phyloP scores from a whole-genome alignment of 352 stramenopile genomes.

The Pythium phragmitis region DNA sequence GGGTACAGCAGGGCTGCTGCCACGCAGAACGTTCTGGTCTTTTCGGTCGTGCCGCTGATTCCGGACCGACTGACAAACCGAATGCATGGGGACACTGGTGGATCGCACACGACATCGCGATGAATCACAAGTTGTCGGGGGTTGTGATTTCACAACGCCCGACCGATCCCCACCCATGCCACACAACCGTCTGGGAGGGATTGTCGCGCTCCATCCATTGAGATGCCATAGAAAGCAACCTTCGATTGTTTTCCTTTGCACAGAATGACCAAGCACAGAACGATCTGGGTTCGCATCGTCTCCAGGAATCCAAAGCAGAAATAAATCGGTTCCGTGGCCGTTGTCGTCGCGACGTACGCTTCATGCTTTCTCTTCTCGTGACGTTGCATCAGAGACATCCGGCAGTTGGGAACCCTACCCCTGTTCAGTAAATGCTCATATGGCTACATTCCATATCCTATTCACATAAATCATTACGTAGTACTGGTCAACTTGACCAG shows the following conservation, averaged over 20 bases:
- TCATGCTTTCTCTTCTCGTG: not conserved
- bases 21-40: not conserved
- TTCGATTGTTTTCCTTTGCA: not conserved
- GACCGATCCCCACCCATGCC: not conserved
- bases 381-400: slow-evolving; percentile 5
- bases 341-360: not conserved
- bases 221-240: not conserved
- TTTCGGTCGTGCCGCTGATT: not conserved
- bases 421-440: not conserved
- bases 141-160: not conserved
- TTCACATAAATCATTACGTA: slow-evolving; percentile 4
- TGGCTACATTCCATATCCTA: not conserved
- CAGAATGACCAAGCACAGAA: not conserved
- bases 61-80: slow-evolving; percentile 4
- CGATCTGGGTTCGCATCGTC: not conserved
- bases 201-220: slow-evolving; percentile 1
- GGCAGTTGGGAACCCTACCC: not conserved
- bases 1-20: not conserved
- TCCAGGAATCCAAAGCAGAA: not conserved
- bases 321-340: not conserved
- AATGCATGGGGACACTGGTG: not conserved
- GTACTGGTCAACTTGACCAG: too few relatives aligned
- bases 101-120: too few relatives aligned
- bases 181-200: slow-evolving; percentile 7
- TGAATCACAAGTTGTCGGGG: too few relatives aligned